Conservation (phyloP, 2,329 filamentous ascomycete species). For the Ustulina deusta region DNA sequence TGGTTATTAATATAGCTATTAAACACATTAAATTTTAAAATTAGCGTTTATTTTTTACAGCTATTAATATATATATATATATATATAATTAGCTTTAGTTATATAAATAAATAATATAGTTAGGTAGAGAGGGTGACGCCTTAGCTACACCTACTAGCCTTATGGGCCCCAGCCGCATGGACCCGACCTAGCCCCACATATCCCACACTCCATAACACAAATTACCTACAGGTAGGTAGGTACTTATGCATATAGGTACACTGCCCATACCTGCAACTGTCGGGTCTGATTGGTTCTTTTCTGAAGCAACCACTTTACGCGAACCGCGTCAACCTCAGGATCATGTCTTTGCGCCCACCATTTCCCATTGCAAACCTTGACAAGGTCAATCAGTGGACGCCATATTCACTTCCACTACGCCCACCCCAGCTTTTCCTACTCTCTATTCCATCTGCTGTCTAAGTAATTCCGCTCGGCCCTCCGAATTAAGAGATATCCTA, state of each 20-base stretch:
- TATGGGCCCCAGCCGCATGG: no score
- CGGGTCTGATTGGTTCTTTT: background rate
- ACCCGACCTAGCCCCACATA: no score
- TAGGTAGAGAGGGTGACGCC: no score
- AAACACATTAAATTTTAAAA: no score
- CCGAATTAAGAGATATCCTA: background rate
- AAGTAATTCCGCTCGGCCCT: background rate
- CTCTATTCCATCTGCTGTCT: background rate
- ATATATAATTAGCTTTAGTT: no score
- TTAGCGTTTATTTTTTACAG: no score
- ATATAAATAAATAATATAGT: no score
- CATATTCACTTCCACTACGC: background rate
- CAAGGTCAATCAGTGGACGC: conserved; percentile 10
- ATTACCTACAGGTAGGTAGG: conserved; percentile 7
- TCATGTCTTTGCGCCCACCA: background rate
- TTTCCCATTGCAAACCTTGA: conserved; percentile 11
- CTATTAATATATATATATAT: no score
- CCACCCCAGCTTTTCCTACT: background rate
- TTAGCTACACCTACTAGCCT: no score
- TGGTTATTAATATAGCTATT: no score
- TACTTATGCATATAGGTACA: conserved; percentile 6
- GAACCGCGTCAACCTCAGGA: conserved; percentile 44
- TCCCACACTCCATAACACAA: no score
- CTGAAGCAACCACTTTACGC: conserved; percentile 45
- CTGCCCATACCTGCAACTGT: background rate